Conservation (phyloP, 2,329 filamentous ascomycete genomes). For the Corniculantispora saksenae region DNA sequence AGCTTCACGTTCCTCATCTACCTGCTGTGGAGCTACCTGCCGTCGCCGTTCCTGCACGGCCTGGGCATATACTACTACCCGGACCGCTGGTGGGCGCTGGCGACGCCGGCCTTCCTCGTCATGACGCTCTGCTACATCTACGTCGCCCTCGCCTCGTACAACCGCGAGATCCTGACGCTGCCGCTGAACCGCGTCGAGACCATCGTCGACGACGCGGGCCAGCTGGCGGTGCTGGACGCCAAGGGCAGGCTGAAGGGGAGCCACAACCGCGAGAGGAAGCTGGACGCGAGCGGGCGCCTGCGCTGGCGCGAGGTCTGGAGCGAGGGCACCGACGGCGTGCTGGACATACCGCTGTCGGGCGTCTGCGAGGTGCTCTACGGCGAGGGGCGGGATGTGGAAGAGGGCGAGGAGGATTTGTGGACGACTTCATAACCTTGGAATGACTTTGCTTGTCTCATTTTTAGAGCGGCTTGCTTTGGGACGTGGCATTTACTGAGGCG, state of each 20-base stretch:
- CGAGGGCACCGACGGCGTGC: constrained; percentile 90
- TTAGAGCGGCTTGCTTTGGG: background rate
- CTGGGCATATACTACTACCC: constrained; percentile 97
- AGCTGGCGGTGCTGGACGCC: constrained; percentile 78
- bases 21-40: constrained; percentile 84
- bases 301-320: constrained; percentile 87
- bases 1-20: constrained; percentile 76
- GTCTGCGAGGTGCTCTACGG: constrained; percentile 95
- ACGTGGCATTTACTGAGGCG: background rate
- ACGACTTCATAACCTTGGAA: background rate
- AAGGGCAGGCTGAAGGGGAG: constrained; percentile 56
- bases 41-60: constrained; percentile 86
- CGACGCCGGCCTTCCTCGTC: constrained; percentile 86
- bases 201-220: constrained; percentile 85
- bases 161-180: constrained; percentile 84
- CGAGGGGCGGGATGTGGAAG: constrained; percentile 42
- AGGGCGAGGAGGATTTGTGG: constrained; percentile 24
- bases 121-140: constrained; percentile 91
- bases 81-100: constrained; percentile 95
- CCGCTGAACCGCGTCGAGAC: constrained; percentile 80
- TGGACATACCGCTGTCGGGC: constrained; percentile 93
- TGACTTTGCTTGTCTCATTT: background rate
- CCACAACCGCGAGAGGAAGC: constrained; percentile 38
- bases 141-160: constrained; percentile 86
- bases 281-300: constrained; percentile 39